A percentile compares a stretch with the other conserved stretches of the same genome.
These are phyloP conservation scores for Arxiozyma slooffiae DNA, from an alignment of 1,139 yeast species.

Conservation along the genomic window DNA sequence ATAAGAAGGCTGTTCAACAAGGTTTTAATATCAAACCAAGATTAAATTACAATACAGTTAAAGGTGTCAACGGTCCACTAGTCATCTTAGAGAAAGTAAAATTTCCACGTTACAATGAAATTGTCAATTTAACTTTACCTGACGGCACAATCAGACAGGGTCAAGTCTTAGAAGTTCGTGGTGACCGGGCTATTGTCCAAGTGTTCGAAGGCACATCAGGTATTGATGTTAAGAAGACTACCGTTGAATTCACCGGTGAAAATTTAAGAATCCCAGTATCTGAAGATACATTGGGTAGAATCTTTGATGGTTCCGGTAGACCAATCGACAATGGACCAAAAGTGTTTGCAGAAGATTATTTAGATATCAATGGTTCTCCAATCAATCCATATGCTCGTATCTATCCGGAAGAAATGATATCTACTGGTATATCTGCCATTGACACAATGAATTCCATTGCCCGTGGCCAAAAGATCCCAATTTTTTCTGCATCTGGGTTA, in stretches of 20 bases:
- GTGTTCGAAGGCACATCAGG: constrained; percentile 98
- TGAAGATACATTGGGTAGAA: constrained; percentile 95
- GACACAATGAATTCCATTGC: constrained; percentile 99
- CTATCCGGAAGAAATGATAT: constrained; percentile 98
- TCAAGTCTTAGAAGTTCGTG: constrained; percentile 95
- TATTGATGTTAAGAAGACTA: constrained; percentile 92
- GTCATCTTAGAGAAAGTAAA: constrained; percentile 93
- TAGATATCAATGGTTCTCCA: constrained; percentile 97
- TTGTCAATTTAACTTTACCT: constrained; percentile 90
- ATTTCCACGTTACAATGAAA: constrained; percentile 92
- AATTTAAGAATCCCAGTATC: constrained; percentile 88
- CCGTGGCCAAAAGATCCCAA: constrained; percentile 98
- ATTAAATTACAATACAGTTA: constrained; percentile 87
- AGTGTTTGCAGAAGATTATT: constrained; percentile 94
- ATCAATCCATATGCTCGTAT: constrained; percentile 96
- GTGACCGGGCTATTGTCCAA: constrained; percentile 94
- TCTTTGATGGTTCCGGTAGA: constrained; percentile 97
- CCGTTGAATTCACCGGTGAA: constrained; percentile 94
- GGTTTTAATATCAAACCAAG: constrained; percentile 88
- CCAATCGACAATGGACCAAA: constrained; percentile 98
- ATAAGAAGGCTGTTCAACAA: constrained; percentile 84
- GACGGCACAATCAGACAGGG: constrained; percentile 94
- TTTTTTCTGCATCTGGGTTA: constrained; percentile 96
- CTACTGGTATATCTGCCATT: constrained; percentile 96
- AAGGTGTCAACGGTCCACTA: constrained; percentile 96